Evolutionary conservation across 164 flowering plant species (phyloP).

Genomic region (Vitis amurensis): DNA sequence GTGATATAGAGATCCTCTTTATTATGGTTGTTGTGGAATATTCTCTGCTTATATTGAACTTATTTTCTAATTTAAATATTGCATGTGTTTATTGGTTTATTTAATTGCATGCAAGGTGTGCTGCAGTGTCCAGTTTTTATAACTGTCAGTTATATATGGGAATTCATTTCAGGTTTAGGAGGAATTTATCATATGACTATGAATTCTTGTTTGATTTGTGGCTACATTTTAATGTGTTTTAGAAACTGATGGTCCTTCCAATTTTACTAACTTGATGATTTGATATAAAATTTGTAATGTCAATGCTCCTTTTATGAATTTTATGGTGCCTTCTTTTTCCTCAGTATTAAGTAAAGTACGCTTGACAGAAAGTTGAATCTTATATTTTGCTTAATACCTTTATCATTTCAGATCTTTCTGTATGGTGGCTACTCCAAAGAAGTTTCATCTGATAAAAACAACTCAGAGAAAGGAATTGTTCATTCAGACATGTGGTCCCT

Average conservation of each 20-base stretch:
- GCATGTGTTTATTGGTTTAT: neutral
- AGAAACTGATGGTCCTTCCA: neutral
- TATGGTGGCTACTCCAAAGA: slow-evolving; percentile 98
- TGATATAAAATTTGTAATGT: neutral
- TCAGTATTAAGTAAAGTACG: neutral
- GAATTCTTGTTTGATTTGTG: neutral
- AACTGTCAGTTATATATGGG: neutral
- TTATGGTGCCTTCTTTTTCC: neutral
- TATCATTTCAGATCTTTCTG: slow-evolving; percentile 60
- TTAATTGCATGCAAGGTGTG: neutral
- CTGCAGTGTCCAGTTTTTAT: slow-evolving; percentile 3
- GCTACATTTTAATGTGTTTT: neutral
- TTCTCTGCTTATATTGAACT: neutral
- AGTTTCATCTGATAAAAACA: slow-evolving; percentile 71
- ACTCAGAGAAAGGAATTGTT: slow-evolving; percentile 87
- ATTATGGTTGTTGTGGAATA: neutral
- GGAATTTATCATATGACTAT: neutral
- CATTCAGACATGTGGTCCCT: slow-evolving; percentile 97
- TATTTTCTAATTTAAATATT: neutral
- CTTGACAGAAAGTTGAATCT: neutral
- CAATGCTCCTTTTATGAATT: neutral
- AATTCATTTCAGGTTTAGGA: neutral
- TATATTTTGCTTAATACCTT: neutral
- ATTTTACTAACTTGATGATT: neutral
- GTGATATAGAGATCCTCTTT: slow-evolving; percentile 8